A percentile compares a stretch with the other conserved stretches of the same genome.
phyloP scores from a whole-genome alignment of 176 grass and related monocot genomes.

The Paspalum notatum region DNA sequence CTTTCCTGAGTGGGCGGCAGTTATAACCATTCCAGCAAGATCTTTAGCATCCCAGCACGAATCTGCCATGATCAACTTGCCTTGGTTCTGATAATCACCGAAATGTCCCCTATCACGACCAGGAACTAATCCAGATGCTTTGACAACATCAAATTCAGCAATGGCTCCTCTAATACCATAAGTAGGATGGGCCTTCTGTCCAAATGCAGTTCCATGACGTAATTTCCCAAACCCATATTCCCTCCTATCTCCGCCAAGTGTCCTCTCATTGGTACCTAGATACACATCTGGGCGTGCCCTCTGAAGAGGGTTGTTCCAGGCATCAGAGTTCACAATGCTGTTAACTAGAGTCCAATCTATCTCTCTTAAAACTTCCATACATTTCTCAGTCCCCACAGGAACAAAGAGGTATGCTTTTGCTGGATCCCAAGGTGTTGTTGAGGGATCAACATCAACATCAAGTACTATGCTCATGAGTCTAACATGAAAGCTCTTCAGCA shows the following conservation, averaged over 20 bases:
- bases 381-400: conserved; percentile 64
- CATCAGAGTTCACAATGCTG: conserved; percentile 82
- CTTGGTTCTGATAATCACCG: conserved; percentile 55
- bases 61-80: conserved; percentile 83
- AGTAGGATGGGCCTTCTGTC: conserved; percentile 91
- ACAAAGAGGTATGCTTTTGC: conserved; percentile 97
- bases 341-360: conserved; percentile 91
- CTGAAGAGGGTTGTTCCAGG: conserved; percentile 97
- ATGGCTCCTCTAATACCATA: conserved; percentile 97
- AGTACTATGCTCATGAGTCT: conserved; percentile 99
- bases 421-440: conserved; percentile 95
- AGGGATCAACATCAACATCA: conserved; percentile 97
- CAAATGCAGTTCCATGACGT: conserved; percentile 75
- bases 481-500: conserved; percentile 99
- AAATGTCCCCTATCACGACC: conserved; percentile 53
- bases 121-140: conserved; percentile 97
- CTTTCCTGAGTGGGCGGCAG: conserved; percentile 95
- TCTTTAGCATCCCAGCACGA: conserved; percentile 80
- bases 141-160: conserved; percentile 95
- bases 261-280: conserved; percentile 92
- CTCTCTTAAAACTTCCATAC: conserved; percentile 59
- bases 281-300: conserved; percentile 94
- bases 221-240: conserved; percentile 97
- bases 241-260: conserved; percentile 95
- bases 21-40: conserved; percentile 93